Evolutionary conservation across 2,329 filamentous ascomycete species (phyloP).

Genomic region (Fusarium sp.): DNA sequence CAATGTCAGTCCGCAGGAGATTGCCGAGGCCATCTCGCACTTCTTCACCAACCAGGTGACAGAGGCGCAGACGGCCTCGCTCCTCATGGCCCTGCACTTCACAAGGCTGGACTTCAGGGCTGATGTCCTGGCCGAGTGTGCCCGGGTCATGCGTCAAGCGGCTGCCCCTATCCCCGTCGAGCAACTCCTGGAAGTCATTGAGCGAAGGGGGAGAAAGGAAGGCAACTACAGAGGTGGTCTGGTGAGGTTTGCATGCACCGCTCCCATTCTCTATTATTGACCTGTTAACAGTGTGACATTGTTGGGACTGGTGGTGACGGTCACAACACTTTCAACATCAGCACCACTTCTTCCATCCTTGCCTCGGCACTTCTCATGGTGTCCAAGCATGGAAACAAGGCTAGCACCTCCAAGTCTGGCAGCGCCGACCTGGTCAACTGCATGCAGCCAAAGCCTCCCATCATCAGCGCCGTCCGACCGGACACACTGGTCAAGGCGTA

Average conservation of each 20-base stretch:
- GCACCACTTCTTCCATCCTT: constrained; percentile 92
- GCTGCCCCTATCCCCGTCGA: constrained; percentile 77
- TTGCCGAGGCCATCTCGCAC: constrained; percentile 88
- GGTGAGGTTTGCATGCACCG: constrained; percentile 62
- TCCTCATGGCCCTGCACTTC: constrained; percentile 93
- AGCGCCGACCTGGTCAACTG: constrained; percentile 90
- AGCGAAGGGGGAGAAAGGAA: constrained; percentile 70
- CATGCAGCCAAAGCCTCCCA: constrained; percentile 78
- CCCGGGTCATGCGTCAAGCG: constrained; percentile 84
- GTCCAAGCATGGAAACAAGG: constrained; percentile 95
- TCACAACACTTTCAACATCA: constrained; percentile 98
- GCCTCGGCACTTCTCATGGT: constrained; percentile 87
- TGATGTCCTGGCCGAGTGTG: constrained; percentile 88
- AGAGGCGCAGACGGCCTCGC: constrained; percentile 86
- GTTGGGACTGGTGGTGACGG: constrained; percentile 97
- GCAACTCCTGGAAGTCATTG: constrained; percentile 71
- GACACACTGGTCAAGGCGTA: constrained; percentile 80
- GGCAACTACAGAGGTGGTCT: constrained; percentile 86
- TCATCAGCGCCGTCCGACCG: constrained; percentile 80
- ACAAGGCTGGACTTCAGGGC: constrained; percentile 86
- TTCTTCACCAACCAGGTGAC: constrained; percentile 93
- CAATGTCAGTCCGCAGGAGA: constrained; percentile 79
- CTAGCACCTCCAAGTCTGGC: constrained; percentile 94
- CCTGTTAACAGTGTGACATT: constrained; percentile 77
- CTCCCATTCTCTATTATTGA: constrained; percentile 16